These are phyloP conservation scores for Bremia lactucae DNA, from an alignment of 352 stramenopile genomes.

Conservation along the genomic window DNA sequence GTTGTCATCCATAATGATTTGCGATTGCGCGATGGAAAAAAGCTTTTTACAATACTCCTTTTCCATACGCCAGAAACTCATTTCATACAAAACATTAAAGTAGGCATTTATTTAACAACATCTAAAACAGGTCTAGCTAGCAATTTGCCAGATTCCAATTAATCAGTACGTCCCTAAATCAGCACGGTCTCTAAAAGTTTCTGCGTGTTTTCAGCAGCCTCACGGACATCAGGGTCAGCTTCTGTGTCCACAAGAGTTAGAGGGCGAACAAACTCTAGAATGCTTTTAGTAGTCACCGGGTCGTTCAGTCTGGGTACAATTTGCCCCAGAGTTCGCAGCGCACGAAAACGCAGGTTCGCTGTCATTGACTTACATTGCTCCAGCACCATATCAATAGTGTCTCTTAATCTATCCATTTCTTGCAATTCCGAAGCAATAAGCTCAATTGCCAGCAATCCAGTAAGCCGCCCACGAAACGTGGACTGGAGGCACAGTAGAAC, in stretches of 20 bases:
- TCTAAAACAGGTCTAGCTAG: no score
- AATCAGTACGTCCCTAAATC: constrained; percentile 38
- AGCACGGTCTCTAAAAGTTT: constrained; percentile 35
- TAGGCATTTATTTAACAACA: no score
- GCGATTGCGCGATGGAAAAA: no score
- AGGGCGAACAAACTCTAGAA: constrained; percentile 68
- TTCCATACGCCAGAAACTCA: no score
- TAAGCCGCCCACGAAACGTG: constrained; percentile 67
- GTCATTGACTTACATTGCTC: constrained; percentile 74
- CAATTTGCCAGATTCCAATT: no score
- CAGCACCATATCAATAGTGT: constrained; percentile 52
- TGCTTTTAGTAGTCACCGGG: constrained; percentile 44
- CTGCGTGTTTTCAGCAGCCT: constrained; percentile 53
- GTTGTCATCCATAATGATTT: no score
- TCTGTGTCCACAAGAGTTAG: constrained; percentile 51
- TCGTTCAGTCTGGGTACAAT: constrained; percentile 67
- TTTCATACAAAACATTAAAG: no score
- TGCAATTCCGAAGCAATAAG: constrained; percentile 48
- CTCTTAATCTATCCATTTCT: constrained; percentile 53
- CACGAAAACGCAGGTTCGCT: constrained; percentile 71
- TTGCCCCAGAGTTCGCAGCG: constrained; percentile 52
- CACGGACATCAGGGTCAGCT: constrained; percentile 59
- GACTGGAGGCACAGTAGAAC: constrained; percentile 53
- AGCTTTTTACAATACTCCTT: no score
- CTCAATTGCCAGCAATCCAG: constrained; percentile 59